Conservation (phyloP, 257 asterid genomes). For the Salvia splendens region DNA sequence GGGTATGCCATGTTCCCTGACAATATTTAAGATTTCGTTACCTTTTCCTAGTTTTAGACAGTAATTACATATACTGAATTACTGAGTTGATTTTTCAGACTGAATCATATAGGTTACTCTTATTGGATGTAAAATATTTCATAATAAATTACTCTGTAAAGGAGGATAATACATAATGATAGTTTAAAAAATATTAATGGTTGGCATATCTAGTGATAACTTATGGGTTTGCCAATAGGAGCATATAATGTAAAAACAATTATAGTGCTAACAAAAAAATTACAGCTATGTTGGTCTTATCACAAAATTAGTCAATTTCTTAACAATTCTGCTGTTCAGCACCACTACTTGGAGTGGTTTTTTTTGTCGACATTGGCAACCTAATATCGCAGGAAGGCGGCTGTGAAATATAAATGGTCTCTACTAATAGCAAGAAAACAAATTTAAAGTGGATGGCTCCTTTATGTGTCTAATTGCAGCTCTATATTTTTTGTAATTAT, state of each 20-base stretch:
- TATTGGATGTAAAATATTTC: conserved; percentile 2
- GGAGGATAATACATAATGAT: conserved; percentile 12
- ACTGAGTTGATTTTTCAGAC: not conserved
- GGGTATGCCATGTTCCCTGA: conserved; percentile 44
- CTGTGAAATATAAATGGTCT: not conserved
- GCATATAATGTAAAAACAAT: not conserved
- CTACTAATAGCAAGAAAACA: not conserved
- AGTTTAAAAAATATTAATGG: not conserved
- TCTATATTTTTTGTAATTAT: not conserved
- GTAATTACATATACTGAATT: conserved; percentile 4
- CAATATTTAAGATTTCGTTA: conserved; percentile 17
- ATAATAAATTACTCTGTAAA: conserved; percentile 10
- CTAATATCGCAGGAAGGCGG: not conserved
- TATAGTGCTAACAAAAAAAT: not conserved
- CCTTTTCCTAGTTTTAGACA: not conserved
- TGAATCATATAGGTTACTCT: conserved; percentile 2
- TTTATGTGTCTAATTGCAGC: conserved; percentile 6
- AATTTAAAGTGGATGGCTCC: conserved; percentile 15
- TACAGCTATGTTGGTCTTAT: not conserved
- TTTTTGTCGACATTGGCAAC: not conserved
- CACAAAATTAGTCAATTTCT: not conserved
- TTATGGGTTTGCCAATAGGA: conserved; percentile 18
- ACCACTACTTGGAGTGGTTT: not conserved
- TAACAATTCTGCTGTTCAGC: not conserved
- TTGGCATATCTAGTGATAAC: not conserved